These are phyloP conservation scores for Silene noctiflora DNA, from an alignment of 179 eudicot genomes.

Conservation along the genomic window DNA sequence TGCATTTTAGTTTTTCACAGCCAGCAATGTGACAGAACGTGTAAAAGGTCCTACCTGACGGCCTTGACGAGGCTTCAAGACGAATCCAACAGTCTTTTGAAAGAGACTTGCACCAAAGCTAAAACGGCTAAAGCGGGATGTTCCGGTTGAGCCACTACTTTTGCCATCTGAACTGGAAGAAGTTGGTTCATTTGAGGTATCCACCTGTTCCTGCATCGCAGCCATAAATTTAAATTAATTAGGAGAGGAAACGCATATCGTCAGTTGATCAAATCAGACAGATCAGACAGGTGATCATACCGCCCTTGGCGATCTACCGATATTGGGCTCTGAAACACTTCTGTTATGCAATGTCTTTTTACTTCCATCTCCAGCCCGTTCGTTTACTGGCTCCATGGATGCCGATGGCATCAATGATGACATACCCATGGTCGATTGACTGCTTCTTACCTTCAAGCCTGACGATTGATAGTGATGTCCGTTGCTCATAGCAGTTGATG, in stretches of 20 bases:
- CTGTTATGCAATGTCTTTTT: slow-evolving; percentile 53
- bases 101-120: slow-evolving; percentile 61
- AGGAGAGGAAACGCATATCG: neutral
- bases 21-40: neutral
- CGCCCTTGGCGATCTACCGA: slow-evolving; percentile 42
- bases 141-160: slow-evolving; percentile 35
- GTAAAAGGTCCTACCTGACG: slow-evolving; percentile 48
- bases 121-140: slow-evolving; percentile 60
- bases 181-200: slow-evolving; percentile 39
- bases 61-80: slow-evolving; percentile 69
- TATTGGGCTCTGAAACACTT: slow-evolving; percentile 48
- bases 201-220: slow-evolving; percentile 34
- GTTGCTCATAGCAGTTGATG: slow-evolving; percentile 44
- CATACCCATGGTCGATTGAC: slow-evolving; percentile 71
- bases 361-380: slow-evolving; percentile 53
- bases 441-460: slow-evolving; percentile 55
- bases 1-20: neutral
- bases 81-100: slow-evolving; percentile 77
- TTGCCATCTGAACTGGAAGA: slow-evolving; percentile 42
- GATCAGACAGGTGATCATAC: slow-evolving; percentile 22
- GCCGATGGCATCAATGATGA: slow-evolving; percentile 56
- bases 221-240: slow-evolving; percentile 2
- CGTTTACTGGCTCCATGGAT: slow-evolving; percentile 69
- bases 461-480: slow-evolving; percentile 43
- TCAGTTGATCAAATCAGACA: neutral